Percentiles rank a stretch among this genome's conserved stretches.
These are phyloP conservation scores for Cryptococcus amylolentus DNA, from an alignment of 1,284 basidiomycete genomes.

Conservation along the genomic window DNA sequence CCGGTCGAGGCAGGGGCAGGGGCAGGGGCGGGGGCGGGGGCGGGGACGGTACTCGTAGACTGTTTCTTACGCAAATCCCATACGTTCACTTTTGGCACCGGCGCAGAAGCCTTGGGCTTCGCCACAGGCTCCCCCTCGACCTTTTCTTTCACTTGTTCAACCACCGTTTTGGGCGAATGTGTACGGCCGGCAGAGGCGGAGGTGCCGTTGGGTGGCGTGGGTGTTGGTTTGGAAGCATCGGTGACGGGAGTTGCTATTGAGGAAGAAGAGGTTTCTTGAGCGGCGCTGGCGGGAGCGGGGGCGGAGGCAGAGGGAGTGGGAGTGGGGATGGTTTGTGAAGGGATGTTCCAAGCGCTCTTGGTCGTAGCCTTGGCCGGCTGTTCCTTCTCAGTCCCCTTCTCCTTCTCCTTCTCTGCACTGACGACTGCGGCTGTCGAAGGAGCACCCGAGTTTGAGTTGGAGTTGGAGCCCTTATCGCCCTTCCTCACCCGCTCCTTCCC, in stretches of 20 bases:
- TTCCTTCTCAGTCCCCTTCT: conserved; percentile 9
- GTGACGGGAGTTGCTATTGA: too few species aligned
- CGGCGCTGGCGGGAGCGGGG: neutral
- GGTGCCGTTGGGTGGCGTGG: too few species aligned
- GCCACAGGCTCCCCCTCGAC: conserved; percentile 1
- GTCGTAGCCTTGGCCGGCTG: conserved; percentile 11
- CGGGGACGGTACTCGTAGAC: neutral
- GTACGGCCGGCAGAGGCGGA: too few species aligned
- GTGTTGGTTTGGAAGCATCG: neutral
- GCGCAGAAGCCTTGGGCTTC: conserved; percentile 15
- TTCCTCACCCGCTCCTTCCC: too few species aligned
- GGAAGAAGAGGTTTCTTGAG: neutral
- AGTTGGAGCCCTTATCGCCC: too few species aligned
- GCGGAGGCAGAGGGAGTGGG: conserved; percentile 1
- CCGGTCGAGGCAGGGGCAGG: neutral
- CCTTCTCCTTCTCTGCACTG: conserved; percentile 1
- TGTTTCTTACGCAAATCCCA: conserved; percentile 43
- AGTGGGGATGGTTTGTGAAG: neutral
- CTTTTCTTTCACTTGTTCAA: neutral
- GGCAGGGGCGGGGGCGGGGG: neutral
- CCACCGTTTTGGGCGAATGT: conserved; percentile 4
- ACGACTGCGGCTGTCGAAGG: too few species aligned
- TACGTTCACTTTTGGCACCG: conserved; percentile 35
- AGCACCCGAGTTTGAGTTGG: too few species aligned
- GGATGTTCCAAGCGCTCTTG: conserved; percentile 11